phyloP scores from a whole-genome alignment of 2,329 filamentous ascomycete genomes.

The Sarocladium strictum region DNA sequence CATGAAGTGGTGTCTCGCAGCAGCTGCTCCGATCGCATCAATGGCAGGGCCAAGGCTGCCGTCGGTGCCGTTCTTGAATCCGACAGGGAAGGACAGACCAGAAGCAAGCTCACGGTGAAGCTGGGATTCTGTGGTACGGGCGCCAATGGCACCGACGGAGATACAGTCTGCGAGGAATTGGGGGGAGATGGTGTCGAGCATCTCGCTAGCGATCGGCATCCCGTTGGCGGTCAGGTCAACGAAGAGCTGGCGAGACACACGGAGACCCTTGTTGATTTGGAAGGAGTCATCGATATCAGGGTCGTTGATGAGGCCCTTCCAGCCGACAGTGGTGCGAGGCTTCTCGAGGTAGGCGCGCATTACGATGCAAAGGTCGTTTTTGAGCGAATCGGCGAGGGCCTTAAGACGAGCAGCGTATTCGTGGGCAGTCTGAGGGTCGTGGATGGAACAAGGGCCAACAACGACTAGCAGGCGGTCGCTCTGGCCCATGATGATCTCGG shows the following conservation, averaged over 20 bases:
- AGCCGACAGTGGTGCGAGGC: constrained; percentile 94
- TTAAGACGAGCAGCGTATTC: constrained; percentile 83
- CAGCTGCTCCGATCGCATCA: constrained; percentile 86
- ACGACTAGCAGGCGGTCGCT: constrained; percentile 89
- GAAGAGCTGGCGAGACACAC: constrained; percentile 89
- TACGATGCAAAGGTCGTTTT: constrained; percentile 79
- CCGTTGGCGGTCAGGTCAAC: constrained; percentile 79
- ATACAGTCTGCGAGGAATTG: constrained; percentile 97
- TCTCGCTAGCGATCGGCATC: constrained; percentile 94
- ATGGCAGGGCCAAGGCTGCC: constrained; percentile 86
- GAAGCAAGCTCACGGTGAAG: constrained; percentile 93
- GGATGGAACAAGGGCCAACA: constrained; percentile 93
- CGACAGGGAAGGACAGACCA: constrained; percentile 92
- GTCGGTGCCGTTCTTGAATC: constrained; percentile 99
- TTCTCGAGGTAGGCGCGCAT: constrained; percentile 99
- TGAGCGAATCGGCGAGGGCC: constrained; percentile 70
- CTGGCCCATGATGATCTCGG: constrained; percentile 70
- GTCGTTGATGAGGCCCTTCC: constrained; percentile 99
- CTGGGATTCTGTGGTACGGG: constrained; percentile 93
- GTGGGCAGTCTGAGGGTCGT: constrained; percentile 81
- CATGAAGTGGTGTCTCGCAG: constrained; percentile 92
- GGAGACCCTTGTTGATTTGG: constrained; percentile 98
- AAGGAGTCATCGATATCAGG: constrained; percentile 95
- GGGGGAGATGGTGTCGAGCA: constrained; percentile 97
- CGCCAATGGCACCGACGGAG: constrained; percentile 91